phyloP scores from a whole-genome alignment of 2,329 filamentous ascomycete genomes.

The Botrytis byssoidea region DNA sequence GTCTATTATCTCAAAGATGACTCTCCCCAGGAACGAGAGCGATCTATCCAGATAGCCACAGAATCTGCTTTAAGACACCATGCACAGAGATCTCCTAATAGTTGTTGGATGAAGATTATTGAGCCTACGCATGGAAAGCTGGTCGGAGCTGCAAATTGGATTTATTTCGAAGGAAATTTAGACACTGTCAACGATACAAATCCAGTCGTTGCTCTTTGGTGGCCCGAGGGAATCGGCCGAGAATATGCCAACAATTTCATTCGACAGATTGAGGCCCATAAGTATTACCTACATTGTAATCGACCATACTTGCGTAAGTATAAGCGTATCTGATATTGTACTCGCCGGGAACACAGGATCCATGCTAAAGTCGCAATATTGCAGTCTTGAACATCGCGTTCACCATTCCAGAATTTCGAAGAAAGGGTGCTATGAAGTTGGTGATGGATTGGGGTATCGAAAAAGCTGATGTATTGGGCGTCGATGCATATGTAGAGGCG shows the following conservation, averaged over 20 bases:
- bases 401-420: not conserved
- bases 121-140: not conserved
- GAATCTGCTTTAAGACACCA: not conserved
- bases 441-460: slow-evolving; percentile 6
- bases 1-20: not conserved
- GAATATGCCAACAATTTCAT: not conserved
- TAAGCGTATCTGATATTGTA: not conserved
- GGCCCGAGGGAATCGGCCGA: not conserved
- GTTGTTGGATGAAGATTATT: slow-evolving; percentile 7
- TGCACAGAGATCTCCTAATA: not conserved
- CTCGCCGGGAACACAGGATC: not conserved
- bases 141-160: not conserved
- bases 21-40: not conserved
- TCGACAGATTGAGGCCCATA: not conserved
- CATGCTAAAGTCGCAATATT: not conserved
- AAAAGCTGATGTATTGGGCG: not conserved
- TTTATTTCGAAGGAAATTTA: not conserved
- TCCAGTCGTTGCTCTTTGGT: not conserved
- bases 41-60: not conserved
- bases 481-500: slow-evolving; percentile 11
- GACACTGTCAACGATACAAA: not conserved
- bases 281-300: not conserved
- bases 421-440: not conserved
- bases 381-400: slow-evolving; percentile 2
- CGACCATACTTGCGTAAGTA: slow-evolving; percentile 11